Base-by-base conservation (phyloP, 2,329 filamentous ascomycete genomes). In the Fonsecaea pedrosoi region DNA sequence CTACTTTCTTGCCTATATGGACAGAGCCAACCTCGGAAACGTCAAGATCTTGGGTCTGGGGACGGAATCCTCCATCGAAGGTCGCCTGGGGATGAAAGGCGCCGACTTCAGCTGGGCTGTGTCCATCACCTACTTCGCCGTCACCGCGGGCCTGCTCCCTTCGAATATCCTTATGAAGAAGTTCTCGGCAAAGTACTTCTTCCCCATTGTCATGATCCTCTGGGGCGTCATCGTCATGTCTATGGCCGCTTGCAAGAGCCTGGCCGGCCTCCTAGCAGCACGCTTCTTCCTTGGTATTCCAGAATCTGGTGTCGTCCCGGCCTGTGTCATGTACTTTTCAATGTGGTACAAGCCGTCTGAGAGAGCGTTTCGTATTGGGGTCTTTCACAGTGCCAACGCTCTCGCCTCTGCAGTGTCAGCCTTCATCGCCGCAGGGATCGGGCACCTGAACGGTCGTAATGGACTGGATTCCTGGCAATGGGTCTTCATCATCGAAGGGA, bases 181-280 rank as follows among this genome's bases (percentile, higher is more conserved):
- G 53, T 38, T 70, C 25, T 67, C 66, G 3, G 70, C 65, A 4
- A 71, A 70, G 61, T 21, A 25, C 45, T 50, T 50, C 45, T 50
- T 50, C 45, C 45, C 45, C n/a, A 13, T 53, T n/a, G 53, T 50
- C 50, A 54, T 86, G 34, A 38, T 25, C 13, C 18, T 60, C 18
- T 40, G 58, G 58, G 58, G 58, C 18, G 82, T 83, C 4, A 78
- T 75, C 67, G 83, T 86, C 71, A 85, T 82, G 53, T 55, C 30
- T 1, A 58, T 71, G 30, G 58, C 66, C 4, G 64, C 64, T 8
- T 50, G 42, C 38, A 65, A 65, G 38, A 65, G 57, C 55, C 30
- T 50, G 4, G 48, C 37, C n/a, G 67, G 69, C 12, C 54, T 72
- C 9, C 45, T 64, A 8, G 59, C 69, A 7, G 70, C 61, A 21